Base-by-base conservation (phyloP, 768 basidiomycete genomes). In the Leucocoprinus birnbaumii region DNA sequence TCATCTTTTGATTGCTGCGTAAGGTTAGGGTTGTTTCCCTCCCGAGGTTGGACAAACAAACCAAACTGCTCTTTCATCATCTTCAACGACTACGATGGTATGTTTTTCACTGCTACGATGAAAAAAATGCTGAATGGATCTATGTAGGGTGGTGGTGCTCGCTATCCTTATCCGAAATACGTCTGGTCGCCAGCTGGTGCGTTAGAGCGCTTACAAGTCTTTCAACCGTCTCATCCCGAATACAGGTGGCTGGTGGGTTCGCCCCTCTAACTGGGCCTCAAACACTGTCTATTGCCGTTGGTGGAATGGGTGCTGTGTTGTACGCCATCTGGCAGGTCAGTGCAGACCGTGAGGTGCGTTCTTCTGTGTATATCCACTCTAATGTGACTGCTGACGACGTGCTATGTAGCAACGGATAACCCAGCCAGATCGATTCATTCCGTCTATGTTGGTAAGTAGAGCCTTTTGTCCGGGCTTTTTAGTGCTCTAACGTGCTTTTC, bases 221-320 rank as follows among this genome's bases (percentile, higher is more conserved):
- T 53, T 52, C 44, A 53, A 46, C 49, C 48, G 55, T 35, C 24
- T 26, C 44, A 59, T 57, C 48, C 25, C 40, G 25, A 43, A n/a
- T 46, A 87, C 44, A 93, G 93, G 94, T 74, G 94, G 94, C 63
- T 98, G 94, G 94, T 98, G 94, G 94, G 83, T 85, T 34, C 83
- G 91, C 18, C 94, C 94, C 6, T 75, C 83, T 21, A 96, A 94
- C 73, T 97, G 94, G 94, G 84, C 82, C 55, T 69, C 83, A 24
- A 95, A 94, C 74, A 96, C 94, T 2, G 82, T n/a, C 81, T 1
- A 80, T 96, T 49, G 79, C 81, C 16, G 79, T 83, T 57, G 74
- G 77, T 52, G 91, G 91, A 2, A 86, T 95, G 53, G 71, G 82
- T 38, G 76, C 81, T 2, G 71, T 85, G 3, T 83, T 84, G 6